Evolutionary conservation across 345 rosid species (phyloP), one percentile per base, ranked within the genome.

Genomic region (Ailanthus altissimus): DNA sequence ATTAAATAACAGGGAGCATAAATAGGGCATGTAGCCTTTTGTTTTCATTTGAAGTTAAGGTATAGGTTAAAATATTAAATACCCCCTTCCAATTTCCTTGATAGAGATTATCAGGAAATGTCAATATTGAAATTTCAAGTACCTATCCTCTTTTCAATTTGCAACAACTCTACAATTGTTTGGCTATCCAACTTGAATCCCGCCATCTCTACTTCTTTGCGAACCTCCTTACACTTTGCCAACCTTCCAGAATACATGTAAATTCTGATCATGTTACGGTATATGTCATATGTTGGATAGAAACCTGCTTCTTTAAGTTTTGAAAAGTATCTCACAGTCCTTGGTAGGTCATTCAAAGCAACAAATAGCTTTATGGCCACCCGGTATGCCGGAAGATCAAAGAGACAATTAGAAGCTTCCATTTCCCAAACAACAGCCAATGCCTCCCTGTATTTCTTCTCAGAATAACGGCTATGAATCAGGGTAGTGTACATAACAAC

Each of bases 291-390:
- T 5, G 93, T 86, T 10, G 97, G 95, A 10, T 88, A 85, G 64
- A 94, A 93, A 61, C 97, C 94, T 8, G 95, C 94, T 83, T 92
- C 97, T 80, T 90, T 95, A 20, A 93, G 90, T 70, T 88, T 93
- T 0, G 94, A 86, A 84, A 93, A 93, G 67, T 93, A 93, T 69
- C 98, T 86, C 61, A 63, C 86, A 46, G 97, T 90, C 82, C 97
- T 89, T 10, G 91, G 73, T 73, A 88, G 82, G 88, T 94, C 97
- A 84, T 91, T 81, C 75, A 91, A 70, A 40, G 93, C 94, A 74
- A 87, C 90, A 78, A 89, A 90, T 54, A 95, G 88, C 83, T 82
- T 90, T 53, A 95, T 92, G 10, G 84, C 89, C 16, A 92, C 97
- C 51, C 94, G 89, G 82, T 90, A 94, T 47, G 98, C 97, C 0